Base-by-base conservation (phyloP, 257 asterid species). In the Rauvolfia tetraphylla region DNA sequence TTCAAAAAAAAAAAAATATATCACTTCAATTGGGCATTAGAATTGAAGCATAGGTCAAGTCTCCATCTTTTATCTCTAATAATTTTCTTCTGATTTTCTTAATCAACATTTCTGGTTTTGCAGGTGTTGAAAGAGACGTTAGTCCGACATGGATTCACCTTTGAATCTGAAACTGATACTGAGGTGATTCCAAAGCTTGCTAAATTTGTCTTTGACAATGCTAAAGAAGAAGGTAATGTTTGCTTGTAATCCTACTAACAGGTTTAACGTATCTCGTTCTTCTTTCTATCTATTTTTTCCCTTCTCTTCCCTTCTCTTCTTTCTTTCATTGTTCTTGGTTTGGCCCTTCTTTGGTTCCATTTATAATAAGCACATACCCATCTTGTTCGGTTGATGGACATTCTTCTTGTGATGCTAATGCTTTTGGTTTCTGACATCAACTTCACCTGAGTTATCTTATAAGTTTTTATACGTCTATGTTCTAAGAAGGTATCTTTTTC, bases 101-200 rank as follows among this genome's bases (percentile, higher is more conserved):
- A 58, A 54, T 81, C 77, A 51, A 62, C 58, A 27, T 8, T 54
- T 62, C 66, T 83, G 75, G 27, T 63, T 56, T 75, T 79, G 73
- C 84, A 95, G 99, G 99, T 89, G 69, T 78, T 95, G 78, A 95
- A 95, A 85, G 90, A 91, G 90, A 87, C 97, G 44, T 89, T 95
- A 75, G 86, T 93, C 75, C 94, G 96, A 44, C 99, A 93, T 89
- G 98, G 96, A 75, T 95, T 95, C 81, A 87, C 87, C 74, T 95
- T 95, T 83, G 94, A 89, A 79, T 95, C 99, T 57, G 99, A 95
- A 51, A 95, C 99, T 65, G 99, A 95, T 78, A 95, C 99, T 5
- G 98, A 95, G 87, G 99, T 95, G 76, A 95, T 95, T 82, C 98
- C 99, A 18, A 95, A 95, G 95, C 99, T 95, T 75, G 98, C 98